phyloP scores from a whole-genome alignment of 345 rosid species.

The Streptanthus diversifolius region DNA sequence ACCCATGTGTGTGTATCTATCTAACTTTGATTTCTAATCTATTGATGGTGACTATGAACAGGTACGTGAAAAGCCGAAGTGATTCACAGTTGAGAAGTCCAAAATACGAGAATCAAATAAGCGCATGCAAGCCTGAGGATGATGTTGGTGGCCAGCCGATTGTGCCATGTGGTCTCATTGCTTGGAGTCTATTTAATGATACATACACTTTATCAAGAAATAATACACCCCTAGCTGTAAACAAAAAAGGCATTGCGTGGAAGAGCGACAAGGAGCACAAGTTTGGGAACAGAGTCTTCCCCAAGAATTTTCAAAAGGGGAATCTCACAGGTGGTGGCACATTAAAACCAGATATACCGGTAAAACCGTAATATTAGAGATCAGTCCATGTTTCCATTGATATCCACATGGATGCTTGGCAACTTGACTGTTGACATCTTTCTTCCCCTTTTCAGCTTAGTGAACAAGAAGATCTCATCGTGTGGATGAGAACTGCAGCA shows the following conservation, averaged over 20 bases:
- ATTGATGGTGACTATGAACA: conserved; percentile 30
- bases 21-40: not conserved
- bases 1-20: not conserved
- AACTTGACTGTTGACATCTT: not conserved
- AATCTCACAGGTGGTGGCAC: conserved; percentile 55
- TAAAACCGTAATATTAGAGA: conserved; percentile 18
- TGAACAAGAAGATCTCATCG: conserved; percentile 90
- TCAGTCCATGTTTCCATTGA: not conserved
- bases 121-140: conserved; percentile 72
- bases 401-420: conserved; percentile 1
- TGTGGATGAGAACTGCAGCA: conserved; percentile 99
- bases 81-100: conserved; percentile 58
- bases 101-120: conserved; percentile 36
- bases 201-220: conserved; percentile 60
- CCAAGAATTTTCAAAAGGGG: conserved; percentile 74
- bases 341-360: conserved; percentile 48
- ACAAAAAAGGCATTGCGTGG: conserved; percentile 79
- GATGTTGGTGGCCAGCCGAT: conserved; percentile 41
- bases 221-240: conserved; percentile 44
- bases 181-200: conserved; percentile 98
- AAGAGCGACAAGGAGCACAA: conserved; percentile 92
- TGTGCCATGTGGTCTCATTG: conserved; percentile 98
- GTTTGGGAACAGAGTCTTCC: conserved; percentile 77
- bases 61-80: conserved; percentile 94
- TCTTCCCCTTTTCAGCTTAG: conserved; percentile 55